These are phyloP conservation scores for Protomyces macrosporus DNA, from an alignment of 1,139 yeast genomes.

Conservation along the genomic window DNA sequence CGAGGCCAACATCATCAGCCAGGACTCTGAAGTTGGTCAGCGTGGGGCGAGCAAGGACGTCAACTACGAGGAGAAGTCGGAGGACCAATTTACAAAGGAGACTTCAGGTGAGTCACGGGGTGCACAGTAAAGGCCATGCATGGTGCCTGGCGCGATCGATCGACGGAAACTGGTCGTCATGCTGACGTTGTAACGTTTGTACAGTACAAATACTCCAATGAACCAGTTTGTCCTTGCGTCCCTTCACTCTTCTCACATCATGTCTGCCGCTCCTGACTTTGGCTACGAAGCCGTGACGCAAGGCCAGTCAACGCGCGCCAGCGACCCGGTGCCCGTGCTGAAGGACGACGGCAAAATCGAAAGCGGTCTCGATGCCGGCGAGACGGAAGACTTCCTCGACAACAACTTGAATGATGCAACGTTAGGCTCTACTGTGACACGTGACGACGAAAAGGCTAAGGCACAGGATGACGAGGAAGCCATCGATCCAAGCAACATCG, in stretches of 20 bases:
- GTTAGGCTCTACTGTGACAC: not conserved
- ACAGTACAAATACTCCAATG: not conserved
- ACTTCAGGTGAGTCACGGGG: not conserved
- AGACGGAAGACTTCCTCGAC: not conserved
- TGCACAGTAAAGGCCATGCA: not conserved
- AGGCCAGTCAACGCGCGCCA: not conserved
- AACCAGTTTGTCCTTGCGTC: no score
- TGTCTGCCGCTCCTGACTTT: not conserved
- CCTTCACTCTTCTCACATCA: not conserved
- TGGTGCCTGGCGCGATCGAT: not conserved
- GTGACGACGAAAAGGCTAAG: not conserved
- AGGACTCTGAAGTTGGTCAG: constrained; percentile 18
- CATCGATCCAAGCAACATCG: constrained; percentile 7
- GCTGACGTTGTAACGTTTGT: not conserved
- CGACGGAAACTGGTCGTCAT: not conserved
- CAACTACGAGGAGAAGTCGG: constrained; percentile 4
- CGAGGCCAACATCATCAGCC: constrained; percentile 16
- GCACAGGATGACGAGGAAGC: constrained; percentile 19
- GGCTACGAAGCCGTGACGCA: not conserved
- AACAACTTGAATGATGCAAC: not conserved
- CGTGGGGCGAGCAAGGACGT: constrained; percentile 9
- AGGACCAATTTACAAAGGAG: constrained; percentile 11
- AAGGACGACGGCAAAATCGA: not conserved
- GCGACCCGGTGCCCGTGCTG: not conserved
- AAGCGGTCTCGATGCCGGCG: not conserved